These are phyloP conservation scores for Omphalea diandra DNA, from an alignment of 441 rosid genomes.

Conservation along the genomic window DNA sequence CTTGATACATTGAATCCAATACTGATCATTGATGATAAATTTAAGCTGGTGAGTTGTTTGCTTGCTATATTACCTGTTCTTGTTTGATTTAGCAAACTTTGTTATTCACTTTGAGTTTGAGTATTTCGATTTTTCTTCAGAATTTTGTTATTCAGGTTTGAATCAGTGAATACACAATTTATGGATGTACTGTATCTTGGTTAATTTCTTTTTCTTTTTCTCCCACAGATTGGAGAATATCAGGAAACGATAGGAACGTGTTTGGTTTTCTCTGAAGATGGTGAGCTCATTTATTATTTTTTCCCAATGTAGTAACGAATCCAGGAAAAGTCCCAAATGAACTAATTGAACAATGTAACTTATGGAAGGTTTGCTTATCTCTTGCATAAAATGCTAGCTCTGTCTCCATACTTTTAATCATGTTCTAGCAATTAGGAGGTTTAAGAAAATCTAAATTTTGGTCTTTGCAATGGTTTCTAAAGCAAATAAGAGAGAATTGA, in stretches of 20 bases:
- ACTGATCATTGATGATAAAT: constrained; percentile 46
- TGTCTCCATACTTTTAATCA: not conserved
- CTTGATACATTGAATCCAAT: constrained; percentile 53
- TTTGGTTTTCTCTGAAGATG: constrained; percentile 50
- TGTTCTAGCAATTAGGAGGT: not conserved
- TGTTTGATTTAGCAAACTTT: not conserved
- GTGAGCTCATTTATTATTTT: constrained; percentile 24
- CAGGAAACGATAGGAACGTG: constrained; percentile 67
- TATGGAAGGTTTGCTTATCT: not conserved
- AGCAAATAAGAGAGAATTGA: not conserved
- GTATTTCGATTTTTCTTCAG: not conserved
- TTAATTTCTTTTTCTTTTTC: not conserved
- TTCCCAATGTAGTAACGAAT: not conserved
- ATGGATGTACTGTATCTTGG: not conserved
- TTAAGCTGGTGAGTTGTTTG: constrained; percentile 51
- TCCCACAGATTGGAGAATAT: constrained; percentile 56
- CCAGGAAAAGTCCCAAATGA: not conserved
- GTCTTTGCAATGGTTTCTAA: not conserved
- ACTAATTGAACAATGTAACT: not conserved
- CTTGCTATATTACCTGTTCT: not conserved
- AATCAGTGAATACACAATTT: not conserved
- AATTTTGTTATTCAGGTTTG: not conserved
- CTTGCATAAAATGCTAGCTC: not conserved
- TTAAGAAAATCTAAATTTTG: not conserved
- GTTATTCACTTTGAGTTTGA: not conserved